phyloP scores from a whole-genome alignment of 1,284 basidiomycete species.

The Salmacisia buchloeana region DNA sequence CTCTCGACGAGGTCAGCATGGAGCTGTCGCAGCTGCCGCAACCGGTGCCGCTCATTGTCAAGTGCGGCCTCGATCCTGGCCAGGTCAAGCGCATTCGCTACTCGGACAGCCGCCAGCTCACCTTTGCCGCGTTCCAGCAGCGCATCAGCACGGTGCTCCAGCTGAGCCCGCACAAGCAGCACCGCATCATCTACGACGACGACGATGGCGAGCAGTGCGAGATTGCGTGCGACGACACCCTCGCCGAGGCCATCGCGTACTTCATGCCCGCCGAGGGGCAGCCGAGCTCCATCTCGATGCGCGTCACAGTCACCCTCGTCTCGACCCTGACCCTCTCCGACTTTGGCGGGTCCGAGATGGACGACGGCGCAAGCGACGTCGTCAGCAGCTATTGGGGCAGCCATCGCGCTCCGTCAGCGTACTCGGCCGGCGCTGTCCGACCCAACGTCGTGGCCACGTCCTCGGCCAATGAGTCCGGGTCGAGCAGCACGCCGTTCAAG shows the following conservation, averaged over 20 bases:
- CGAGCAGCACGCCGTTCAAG: not conserved
- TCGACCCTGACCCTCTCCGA: slow-evolving; percentile 4
- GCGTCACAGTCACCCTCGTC: slow-evolving; percentile 1
- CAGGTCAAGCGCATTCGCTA: slow-evolving; percentile 9
- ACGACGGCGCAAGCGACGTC: not conserved
- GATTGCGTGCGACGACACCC: slow-evolving; percentile 6
- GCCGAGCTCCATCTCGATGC: not conserved
- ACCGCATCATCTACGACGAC: slow-evolving; percentile 8
- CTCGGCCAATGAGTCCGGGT: too few species aligned
- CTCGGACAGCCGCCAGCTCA: slow-evolving; percentile 4
- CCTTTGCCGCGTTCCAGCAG: not conserved
- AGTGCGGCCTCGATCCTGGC: not conserved
- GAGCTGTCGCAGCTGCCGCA: not conserved
- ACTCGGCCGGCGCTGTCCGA: too few species aligned
- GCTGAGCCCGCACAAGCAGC: slow-evolving; percentile 6
- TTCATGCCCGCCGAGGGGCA: slow-evolving; percentile 7
- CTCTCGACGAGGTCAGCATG: too few species aligned
- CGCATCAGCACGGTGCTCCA: not conserved
- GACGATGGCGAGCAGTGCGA: slow-evolving; percentile 12
- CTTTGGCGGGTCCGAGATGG: slow-evolving; percentile 3
- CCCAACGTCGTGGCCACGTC: too few species aligned
- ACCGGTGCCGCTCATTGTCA: slow-evolving; percentile 1
- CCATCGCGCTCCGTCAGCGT: slow-evolving; percentile 2
- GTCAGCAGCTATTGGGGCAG: slow-evolving; percentile 7
- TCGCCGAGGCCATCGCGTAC: slow-evolving; percentile 7